These are phyloP conservation scores for Eudorina sp. DNA, from an alignment of 139 green algal genomes.

Conservation along the genomic window DNA sequence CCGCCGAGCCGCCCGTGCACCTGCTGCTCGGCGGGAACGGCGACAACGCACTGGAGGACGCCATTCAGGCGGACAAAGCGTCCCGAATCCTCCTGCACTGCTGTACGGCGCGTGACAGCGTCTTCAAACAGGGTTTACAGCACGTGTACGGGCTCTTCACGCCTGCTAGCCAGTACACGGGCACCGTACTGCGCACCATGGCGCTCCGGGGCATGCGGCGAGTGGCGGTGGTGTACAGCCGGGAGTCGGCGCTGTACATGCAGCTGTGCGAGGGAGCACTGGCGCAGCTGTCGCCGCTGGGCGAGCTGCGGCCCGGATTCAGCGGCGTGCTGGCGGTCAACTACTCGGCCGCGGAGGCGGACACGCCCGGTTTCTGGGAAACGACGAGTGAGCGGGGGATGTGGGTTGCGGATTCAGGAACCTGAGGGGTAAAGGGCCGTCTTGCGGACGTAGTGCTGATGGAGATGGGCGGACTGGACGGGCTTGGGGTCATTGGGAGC, in stretches of 20 bases:
- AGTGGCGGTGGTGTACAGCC: background rate
- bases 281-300: background rate
- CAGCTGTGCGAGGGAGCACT: constrained; percentile 30
- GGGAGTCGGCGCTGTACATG: background rate
- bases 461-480: too few species aligned
- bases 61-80: constrained; percentile 9
- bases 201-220: background rate
- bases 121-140: background rate
- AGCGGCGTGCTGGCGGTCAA: background rate
- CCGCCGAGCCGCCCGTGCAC: constrained; percentile 1
- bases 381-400: background rate
- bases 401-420: background rate
- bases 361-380: background rate
- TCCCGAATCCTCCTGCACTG: constrained; percentile 25
- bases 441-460: too few species aligned
- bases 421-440: too few species aligned
- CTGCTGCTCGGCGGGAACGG: constrained; percentile 35
- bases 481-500: too few species aligned
- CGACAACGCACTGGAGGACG: constrained; percentile 9
- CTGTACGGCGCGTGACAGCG: constrained; percentile 38
- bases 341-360: constrained; percentile 13
- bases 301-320: constrained; percentile 27
- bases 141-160: constrained; percentile 38
- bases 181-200: constrained; percentile 17
- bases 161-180: background rate